These are phyloP conservation scores for Neurospora crassa DNA, from an alignment of 2,329 filamentous ascomycete genomes.

Conservation along the genomic window DNA sequence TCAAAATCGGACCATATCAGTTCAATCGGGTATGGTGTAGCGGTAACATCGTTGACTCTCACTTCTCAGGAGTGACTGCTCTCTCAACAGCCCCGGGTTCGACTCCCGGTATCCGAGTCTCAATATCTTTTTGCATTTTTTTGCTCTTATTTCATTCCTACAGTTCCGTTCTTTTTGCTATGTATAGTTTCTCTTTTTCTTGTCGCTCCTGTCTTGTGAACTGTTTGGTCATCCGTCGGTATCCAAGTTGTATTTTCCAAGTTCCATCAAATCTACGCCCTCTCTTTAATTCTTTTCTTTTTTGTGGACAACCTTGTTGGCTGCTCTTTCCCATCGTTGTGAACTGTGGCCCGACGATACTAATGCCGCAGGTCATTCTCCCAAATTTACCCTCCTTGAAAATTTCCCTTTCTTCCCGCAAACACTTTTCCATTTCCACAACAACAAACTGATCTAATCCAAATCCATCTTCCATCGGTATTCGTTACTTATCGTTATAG, in stretches of 20 bases:
- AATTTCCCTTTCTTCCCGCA: not conserved
- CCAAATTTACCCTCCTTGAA: not conserved
- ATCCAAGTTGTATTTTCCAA: too few species aligned
- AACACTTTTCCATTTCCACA: not conserved
- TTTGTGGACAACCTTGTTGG: not conserved
- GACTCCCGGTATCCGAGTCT: not conserved
- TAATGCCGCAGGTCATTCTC: not conserved
- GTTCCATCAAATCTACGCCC: too few species aligned
- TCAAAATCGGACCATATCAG: not conserved
- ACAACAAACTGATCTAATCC: not conserved
- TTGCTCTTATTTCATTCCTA: not conserved
- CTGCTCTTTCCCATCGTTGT: not conserved
- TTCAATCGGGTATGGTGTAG: too few species aligned
- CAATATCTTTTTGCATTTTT: not conserved
- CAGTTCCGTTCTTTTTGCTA: not conserved
- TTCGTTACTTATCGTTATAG: too few species aligned
- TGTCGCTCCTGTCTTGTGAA: too few species aligned
- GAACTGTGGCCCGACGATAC: too few species aligned
- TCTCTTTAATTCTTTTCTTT: not conserved
- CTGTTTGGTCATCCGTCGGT: too few species aligned
- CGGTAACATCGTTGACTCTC: too few species aligned
- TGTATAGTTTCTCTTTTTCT: not conserved
- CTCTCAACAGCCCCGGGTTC: too few species aligned
- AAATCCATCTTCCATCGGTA: not conserved
- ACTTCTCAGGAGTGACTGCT: too few species aligned